Evolutionary conservation across 2,329 filamentous ascomycete genomes (phyloP).

Genomic region (Pseudocercospora eumusae): DNA sequence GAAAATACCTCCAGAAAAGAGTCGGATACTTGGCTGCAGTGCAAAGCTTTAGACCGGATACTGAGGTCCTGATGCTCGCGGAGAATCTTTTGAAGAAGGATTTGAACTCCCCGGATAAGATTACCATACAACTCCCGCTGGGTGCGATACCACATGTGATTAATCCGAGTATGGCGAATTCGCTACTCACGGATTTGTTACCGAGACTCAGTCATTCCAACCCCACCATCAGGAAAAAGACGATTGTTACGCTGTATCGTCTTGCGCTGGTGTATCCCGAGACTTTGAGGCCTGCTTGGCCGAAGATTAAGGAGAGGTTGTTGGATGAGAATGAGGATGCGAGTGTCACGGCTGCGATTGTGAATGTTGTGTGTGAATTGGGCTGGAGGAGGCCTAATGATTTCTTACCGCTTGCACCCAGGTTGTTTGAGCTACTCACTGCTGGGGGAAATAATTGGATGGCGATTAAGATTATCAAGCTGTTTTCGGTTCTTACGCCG

Average conservation of each 20-base stretch:
- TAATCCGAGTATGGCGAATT: conserved; percentile 87
- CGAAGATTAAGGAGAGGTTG: conserved; percentile 91
- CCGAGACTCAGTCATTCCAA: conserved; percentile 85
- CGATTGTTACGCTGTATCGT: conserved; percentile 89
- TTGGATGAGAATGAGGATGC: conserved; percentile 88
- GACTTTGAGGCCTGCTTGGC: conserved; percentile 88
- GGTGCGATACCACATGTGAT: conserved; percentile 92
- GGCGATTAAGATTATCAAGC: conserved; percentile 98
- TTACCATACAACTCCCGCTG: conserved; percentile 81
- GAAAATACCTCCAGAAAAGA: conserved; percentile 91
- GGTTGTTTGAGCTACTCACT: conserved; percentile 88
- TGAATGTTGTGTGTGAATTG: conserved; percentile 95
- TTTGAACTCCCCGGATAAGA: conserved; percentile 69
- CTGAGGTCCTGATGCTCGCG: conserved; percentile 94
- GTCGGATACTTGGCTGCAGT: conserved; percentile 94
- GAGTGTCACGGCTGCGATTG: conserved; percentile 90
- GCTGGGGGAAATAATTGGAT: conserved; percentile 98
- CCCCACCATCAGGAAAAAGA: conserved; percentile 88
- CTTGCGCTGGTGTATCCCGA: conserved; percentile 96
- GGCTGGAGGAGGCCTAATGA: conserved; percentile 93
- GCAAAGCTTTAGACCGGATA: conserved; percentile 93
- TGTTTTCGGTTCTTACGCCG: conserved; percentile 92
- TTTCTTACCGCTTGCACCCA: conserved; percentile 86
- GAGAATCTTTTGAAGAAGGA: conserved; percentile 98
- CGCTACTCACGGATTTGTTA: conserved; percentile 80